Percentiles rank a stretch among this genome's conserved stretches.
Evolutionary conservation across 805 yeast genomes (phyloP).

Genomic region (Starmerella vitae): DNA sequence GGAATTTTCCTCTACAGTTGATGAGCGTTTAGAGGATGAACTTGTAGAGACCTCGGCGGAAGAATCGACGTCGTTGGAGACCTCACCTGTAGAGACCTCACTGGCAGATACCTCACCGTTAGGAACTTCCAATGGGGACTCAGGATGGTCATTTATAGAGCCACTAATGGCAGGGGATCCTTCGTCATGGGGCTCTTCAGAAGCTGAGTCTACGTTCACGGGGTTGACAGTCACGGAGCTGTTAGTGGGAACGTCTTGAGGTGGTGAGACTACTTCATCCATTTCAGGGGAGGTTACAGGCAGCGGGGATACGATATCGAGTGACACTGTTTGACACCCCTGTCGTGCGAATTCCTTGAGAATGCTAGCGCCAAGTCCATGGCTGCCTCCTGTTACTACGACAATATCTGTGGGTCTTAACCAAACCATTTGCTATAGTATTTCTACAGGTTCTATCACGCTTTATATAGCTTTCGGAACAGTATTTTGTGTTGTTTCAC

Average conservation of each 20-base stretch:
- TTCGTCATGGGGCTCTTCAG: not conserved
- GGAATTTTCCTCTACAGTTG: not conserved
- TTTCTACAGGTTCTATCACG: too few relatives aligned
- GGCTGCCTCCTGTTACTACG: constrained; percentile 70
- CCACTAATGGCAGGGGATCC: not conserved
- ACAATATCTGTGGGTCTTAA: constrained; percentile 38
- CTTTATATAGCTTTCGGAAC: too few relatives aligned
- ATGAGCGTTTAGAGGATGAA: not conserved
- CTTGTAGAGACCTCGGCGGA: too few relatives aligned
- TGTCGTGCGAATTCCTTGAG: constrained; percentile 34
- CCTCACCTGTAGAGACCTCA: not conserved
- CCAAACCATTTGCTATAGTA: constrained; percentile 13
- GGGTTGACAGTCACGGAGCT: not conserved
- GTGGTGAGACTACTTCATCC: not conserved
- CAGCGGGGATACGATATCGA: constrained; percentile 39
- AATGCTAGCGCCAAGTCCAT: constrained; percentile 64
- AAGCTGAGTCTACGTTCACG: not conserved
- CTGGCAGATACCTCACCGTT: not conserved
- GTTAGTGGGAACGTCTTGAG: not conserved
- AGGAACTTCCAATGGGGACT: not conserved
- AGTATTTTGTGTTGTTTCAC: too few relatives aligned
- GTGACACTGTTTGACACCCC: constrained; percentile 44
- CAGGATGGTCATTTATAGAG: not conserved
- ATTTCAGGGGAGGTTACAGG: not conserved
- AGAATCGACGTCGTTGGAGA: not conserved